Evolutionary conservation across 2,329 filamentous ascomycete species (phyloP).

Genomic region (Fusarium sp.): DNA sequence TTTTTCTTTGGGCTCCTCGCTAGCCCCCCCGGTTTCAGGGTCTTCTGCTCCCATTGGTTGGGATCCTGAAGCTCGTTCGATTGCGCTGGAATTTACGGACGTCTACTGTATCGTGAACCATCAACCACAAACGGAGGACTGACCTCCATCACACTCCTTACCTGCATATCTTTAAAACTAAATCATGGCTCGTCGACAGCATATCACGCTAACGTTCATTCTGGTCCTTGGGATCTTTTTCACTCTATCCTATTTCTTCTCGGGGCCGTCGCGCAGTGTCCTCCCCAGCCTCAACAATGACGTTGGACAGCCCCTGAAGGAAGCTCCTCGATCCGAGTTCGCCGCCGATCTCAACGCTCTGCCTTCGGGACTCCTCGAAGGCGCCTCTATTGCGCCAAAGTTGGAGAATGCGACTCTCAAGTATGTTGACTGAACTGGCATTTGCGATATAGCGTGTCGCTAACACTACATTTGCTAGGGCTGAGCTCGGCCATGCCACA

Average conservation of each 20-base stretch:
- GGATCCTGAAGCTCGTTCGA: conserved; percentile 37
- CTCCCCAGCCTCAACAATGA: conserved; percentile 35
- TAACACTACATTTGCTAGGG: conserved; percentile 50
- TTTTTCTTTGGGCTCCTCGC: conserved; percentile 15
- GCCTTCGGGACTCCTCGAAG: conserved; percentile 64
- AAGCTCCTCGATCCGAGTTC: conserved; percentile 44
- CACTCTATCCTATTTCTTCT: conserved; percentile 67
- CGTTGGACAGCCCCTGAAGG: conserved; percentile 40
- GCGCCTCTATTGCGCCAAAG: conserved; percentile 80
- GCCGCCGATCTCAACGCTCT: conserved; percentile 54
- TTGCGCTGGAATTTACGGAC: conserved; percentile 20
- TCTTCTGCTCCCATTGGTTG: conserved; percentile 31
- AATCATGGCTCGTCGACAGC: conserved; percentile 62
- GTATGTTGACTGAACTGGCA: conserved; percentile 53
- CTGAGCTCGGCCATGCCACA: conserved; percentile 72
- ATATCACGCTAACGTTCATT: conserved; percentile 63
- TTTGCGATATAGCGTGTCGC: background rate
- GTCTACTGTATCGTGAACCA: conserved; percentile 36
- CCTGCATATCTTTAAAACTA: background rate
- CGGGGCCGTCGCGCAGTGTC: conserved; percentile 50
- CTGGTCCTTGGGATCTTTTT: conserved; percentile 65
- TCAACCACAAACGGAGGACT: conserved; percentile 36
- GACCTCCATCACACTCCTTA: conserved; percentile 38
- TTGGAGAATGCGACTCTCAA: conserved; percentile 85
- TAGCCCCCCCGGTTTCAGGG: conserved; percentile 14